These are phyloP conservation scores for Cyberlindnera nakhonratchasimensis DNA, from an alignment of 805 yeast species.

Conservation along the genomic window DNA sequence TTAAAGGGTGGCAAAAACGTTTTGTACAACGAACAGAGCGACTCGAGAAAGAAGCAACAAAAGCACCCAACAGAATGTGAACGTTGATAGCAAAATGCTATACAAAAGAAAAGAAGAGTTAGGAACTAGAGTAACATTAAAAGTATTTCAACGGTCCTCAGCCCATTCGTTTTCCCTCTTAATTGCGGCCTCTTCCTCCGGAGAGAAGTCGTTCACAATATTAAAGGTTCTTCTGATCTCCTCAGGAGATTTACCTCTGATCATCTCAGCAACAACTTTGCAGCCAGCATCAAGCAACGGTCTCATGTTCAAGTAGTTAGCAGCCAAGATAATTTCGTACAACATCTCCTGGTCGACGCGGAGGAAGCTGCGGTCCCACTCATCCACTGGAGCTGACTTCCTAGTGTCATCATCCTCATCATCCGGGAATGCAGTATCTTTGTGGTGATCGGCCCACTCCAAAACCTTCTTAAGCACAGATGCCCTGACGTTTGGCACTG, in stretches of 20 bases:
- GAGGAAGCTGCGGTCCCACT: conserved; percentile 93
- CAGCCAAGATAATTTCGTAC: conserved; percentile 77
- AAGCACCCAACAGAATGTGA: too few species aligned
- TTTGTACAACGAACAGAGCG: too few species aligned
- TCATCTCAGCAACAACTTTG: conserved; percentile 80
- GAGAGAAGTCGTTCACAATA: conserved; percentile 77
- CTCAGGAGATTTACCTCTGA: conserved; percentile 74
- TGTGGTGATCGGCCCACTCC: conserved; percentile 96
- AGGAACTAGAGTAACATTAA: not conserved
- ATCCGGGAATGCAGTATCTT: conserved; percentile 70
- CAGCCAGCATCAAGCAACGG: conserved; percentile 78
- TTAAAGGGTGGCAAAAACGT: too few species aligned
- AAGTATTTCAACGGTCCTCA: conserved; percentile 56
- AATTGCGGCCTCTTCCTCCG: conserved; percentile 85
- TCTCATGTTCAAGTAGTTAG: conserved; percentile 71
- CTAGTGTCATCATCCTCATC: conserved; percentile 82
- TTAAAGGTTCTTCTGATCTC: conserved; percentile 78
- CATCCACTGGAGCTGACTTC: conserved; percentile 87
- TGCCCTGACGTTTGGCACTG: conserved; percentile 86
- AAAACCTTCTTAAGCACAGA: conserved; percentile 85
- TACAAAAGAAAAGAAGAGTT: not conserved
- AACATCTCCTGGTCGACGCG: conserved; percentile 92
- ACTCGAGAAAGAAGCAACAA: too few species aligned
- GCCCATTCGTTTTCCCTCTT: conserved; percentile 91
- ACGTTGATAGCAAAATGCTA: too few species aligned